Base-by-base conservation (phyloP, 2,329 filamentous ascomycete species). In the Aspergillus sp. region DNA sequence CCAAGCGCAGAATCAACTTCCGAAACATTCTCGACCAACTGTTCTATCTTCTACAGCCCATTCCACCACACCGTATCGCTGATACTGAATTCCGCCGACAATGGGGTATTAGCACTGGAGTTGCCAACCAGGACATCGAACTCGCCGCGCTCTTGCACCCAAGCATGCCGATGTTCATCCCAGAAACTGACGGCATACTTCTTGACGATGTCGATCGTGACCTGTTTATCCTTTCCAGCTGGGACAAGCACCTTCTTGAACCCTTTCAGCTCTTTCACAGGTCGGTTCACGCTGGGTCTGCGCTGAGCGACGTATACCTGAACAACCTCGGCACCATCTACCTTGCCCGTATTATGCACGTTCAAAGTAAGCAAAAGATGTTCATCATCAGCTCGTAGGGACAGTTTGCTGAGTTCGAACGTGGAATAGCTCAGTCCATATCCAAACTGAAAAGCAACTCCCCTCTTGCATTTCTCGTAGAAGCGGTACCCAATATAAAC, bases 161-260 rank as follows among this genome's bases (percentile, higher is more conserved):
- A 93, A 68, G 86, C 80, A 58, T 84, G 81, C 15, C 85, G 79
- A 64, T 85, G 83, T 77, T 92, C 89, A 67, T 91, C 88, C 82
- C 87, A 92, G 77, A 88, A 92, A 57, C 86, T 85, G 0, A 86
- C 84, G 0, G 85, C 87, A 58, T 90, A 87, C 76, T 90, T 91
- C 69, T 84, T 84, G 62, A 84, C 73, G 17, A 79, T 71, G 3
- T 79, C 76, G 7, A 93, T 80, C n/a, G 81, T 78, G 2, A 87
- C 85, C 7, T 68, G 78, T 76, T 85, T 83, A 49, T 78, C 82
- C 77, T 89, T 82, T 0, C 88, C 89, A 0, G 86, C 80, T 57
- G 83, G 79, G 1, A 93, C 73, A 59, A 82, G 81, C 0, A 89
- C 83, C 77, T 92, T 93, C 53, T 79, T 73, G 66, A 89, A 90